A percentile compares a stretch with the other conserved stretches of the same genome.
phyloP scores from a whole-genome alignment of 2,329 filamentous ascomycete species.

The Colletotrichum filicis region DNA sequence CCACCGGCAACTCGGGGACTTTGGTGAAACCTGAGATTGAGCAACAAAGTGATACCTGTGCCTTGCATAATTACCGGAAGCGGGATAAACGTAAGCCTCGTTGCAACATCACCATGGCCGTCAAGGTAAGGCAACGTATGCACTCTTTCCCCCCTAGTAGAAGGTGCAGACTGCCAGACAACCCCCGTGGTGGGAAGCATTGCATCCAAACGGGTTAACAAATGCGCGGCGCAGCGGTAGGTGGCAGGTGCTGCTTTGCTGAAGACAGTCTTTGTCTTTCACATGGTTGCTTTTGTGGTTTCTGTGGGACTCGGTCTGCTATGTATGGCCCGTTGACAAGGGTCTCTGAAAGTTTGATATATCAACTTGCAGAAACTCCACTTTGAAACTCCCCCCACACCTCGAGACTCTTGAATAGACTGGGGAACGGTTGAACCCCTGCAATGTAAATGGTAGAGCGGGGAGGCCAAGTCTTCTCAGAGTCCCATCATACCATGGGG shows the following conservation, averaged over 20 bases:
- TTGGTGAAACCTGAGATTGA: conserved; percentile 9
- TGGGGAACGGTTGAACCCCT: conserved; percentile 8
- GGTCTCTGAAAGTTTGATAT: conserved; percentile 14
- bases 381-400: conserved; percentile 2
- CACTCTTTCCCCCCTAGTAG: not conserved
- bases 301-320: not conserved
- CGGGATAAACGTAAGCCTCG: not conserved
- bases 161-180: conserved; percentile 3
- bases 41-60: not conserved
- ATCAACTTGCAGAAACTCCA: conserved; percentile 21
- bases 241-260: not conserved
- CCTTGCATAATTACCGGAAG: conserved; percentile 24
- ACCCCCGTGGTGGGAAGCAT: conserved; percentile 2
- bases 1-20: not conserved
- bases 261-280: not conserved
- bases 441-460: conserved; percentile 4
- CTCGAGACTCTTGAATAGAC: not conserved
- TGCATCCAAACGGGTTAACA: not conserved
- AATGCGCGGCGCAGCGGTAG: not conserved
- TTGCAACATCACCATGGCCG: not conserved
- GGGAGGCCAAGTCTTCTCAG: not conserved
- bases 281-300: not conserved
- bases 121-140: not conserved
- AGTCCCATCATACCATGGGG: not conserved
- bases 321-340: conserved; percentile 5